Conservation (phyloP, 129 eudicot genomes). For the Lactuca sativa region DNA sequence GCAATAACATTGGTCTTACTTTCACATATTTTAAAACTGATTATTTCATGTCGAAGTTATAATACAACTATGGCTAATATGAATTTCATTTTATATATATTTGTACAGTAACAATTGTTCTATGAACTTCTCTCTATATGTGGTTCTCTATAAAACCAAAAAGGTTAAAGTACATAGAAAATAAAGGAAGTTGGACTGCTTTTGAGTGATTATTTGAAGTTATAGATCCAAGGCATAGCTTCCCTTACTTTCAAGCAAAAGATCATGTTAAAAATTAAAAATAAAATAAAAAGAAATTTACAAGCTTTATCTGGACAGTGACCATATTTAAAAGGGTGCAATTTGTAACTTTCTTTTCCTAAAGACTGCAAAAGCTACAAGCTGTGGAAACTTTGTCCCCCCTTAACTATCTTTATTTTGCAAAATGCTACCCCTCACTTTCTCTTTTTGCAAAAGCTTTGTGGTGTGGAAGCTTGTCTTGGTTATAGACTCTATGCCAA, state of each 20-base stretch:
- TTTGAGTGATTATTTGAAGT: conserved; percentile 45
- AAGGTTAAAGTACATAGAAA: conserved; percentile 40
- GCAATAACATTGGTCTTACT: background rate
- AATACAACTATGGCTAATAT: background rate
- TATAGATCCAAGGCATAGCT: conserved; percentile 44
- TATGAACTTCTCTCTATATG: background rate
- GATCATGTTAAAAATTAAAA: conserved; percentile 22
- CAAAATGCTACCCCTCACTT: conserved; percentile 42
- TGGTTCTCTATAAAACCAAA: conserved; percentile 9
- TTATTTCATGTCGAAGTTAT: background rate
- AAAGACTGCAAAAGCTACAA: conserved; percentile 48
- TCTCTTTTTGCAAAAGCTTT: conserved; percentile 43
- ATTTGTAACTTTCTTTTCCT: conserved; percentile 39
- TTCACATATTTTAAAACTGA: background rate
- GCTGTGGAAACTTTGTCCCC: conserved; percentile 51
- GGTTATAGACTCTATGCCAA: conserved; percentile 33
- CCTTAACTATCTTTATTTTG: conserved; percentile 44
- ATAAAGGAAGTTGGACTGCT: conserved; percentile 46
- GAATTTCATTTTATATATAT: background rate
- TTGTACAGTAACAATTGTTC: background rate
- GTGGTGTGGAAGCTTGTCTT: conserved; percentile 48
- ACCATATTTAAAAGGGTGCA: conserved; percentile 42
- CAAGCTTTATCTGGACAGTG: conserved; percentile 36
- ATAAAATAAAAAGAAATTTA: conserved; percentile 12
- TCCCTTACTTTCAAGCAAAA: conserved; percentile 48